These are phyloP conservation scores for Tulasnella sp. DNA, from an alignment of 768 basidiomycete species.

Conservation along the genomic window DNA sequence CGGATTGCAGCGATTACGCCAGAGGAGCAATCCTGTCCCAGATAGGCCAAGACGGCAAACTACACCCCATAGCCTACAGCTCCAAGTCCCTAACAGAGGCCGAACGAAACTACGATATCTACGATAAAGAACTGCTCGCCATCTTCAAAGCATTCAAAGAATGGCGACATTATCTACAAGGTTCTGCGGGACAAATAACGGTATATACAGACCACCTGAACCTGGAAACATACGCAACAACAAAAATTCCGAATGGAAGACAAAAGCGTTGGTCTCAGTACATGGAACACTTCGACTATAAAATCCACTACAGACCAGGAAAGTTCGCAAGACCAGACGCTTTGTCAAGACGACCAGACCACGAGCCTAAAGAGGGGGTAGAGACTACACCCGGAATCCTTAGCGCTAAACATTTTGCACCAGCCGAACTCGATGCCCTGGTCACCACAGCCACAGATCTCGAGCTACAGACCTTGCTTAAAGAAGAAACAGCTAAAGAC, in stretches of 20 bases:
- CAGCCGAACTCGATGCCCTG: neutral
- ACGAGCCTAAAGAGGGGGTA: neutral
- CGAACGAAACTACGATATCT: conserved; percentile 5
- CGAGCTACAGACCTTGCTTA: neutral
- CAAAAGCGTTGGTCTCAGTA: neutral
- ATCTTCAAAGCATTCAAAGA: neutral
- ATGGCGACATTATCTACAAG: conserved; percentile 11
- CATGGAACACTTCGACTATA: neutral
- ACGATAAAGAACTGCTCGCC: conserved; percentile 15
- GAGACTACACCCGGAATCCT: neutral
- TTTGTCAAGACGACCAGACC: neutral
- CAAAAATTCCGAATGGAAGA: neutral
- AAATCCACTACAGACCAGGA: neutral
- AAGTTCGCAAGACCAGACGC: neutral
- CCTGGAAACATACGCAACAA: neutral
- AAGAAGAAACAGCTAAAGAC: neutral
- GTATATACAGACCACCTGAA: neutral
- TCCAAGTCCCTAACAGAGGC: neutral
- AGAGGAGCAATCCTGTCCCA: conserved; percentile 15
- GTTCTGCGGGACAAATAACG: neutral
- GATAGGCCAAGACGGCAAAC: neutral
- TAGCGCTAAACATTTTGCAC: neutral
- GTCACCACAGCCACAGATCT: neutral
- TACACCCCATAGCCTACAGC: neutral
- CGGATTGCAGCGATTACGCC: neutral